Evolutionary conservation across 768 basidiomycete genomes (phyloP).

Genomic region (Pholiota conissans): DNA sequence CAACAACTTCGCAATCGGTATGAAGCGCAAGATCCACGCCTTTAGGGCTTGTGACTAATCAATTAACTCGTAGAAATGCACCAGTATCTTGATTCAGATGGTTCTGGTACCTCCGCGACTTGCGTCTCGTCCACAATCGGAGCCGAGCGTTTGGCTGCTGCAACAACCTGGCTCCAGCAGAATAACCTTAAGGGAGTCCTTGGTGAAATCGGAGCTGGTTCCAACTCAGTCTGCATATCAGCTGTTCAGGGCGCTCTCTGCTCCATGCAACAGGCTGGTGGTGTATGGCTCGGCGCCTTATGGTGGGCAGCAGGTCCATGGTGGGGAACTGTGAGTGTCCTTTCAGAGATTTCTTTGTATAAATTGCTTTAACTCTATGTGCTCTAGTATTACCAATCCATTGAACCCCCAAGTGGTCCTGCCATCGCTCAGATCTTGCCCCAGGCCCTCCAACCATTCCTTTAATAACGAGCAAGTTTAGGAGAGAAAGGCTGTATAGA

Average conservation of each 20-base stretch:
- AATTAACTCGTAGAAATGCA: constrained; percentile 52
- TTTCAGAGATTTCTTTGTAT: neutral
- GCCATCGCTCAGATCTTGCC: constrained; percentile 56
- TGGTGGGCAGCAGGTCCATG: constrained; percentile 70
- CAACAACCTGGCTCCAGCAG: constrained; percentile 58
- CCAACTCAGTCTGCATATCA: constrained; percentile 41
- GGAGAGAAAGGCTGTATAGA: neutral
- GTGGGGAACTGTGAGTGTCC: constrained; percentile 51
- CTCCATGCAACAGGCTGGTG: constrained; percentile 56
- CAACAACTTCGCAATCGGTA: constrained; percentile 61
- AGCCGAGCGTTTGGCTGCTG: constrained; percentile 52
- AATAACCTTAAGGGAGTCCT: constrained; percentile 65
- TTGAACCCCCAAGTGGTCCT: constrained; percentile 59
- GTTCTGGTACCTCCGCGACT: constrained; percentile 50
- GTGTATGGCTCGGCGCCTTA: constrained; percentile 53
- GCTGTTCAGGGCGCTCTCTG: constrained; percentile 59
- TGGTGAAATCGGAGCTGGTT: constrained; percentile 61
- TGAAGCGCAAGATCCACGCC: constrained; percentile 12
- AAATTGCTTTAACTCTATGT: neutral
- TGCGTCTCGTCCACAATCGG: constrained; percentile 65
- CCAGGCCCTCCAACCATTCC: constrained; percentile 54
- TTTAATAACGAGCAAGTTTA: constrained; percentile 27
- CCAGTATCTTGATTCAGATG: constrained; percentile 68
- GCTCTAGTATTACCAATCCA: constrained; percentile 54
- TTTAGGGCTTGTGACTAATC: neutral